phyloP scores from a whole-genome alignment of 768 basidiomycete genomes.

The Kwoniella heveanensis region DNA sequence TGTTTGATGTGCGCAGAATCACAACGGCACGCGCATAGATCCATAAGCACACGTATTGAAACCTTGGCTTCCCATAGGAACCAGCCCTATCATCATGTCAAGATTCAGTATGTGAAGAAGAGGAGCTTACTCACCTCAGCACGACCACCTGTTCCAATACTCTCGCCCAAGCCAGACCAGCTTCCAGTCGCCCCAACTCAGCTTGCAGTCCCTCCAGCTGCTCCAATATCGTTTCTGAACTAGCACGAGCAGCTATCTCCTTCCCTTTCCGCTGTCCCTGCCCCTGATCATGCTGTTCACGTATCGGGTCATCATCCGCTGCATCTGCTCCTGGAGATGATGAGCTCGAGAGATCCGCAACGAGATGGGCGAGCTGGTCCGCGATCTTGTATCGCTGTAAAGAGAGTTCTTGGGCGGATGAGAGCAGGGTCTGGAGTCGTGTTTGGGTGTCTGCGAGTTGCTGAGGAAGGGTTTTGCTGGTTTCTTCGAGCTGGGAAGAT shows the following conservation, averaged over 20 bases:
- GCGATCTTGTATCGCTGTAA: slow-evolving; percentile 73
- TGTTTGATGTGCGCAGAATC: slow-evolving; percentile 33
- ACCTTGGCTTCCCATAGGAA: too few species aligned
- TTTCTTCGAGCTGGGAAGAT: slow-evolving; percentile 36
- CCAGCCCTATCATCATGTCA: too few species aligned
- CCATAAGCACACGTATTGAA: slow-evolving; percentile 44
- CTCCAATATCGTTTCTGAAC: slow-evolving; percentile 62
- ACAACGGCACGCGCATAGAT: too few species aligned
- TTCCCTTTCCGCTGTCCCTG: too few species aligned
- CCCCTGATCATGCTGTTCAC: too few species aligned
- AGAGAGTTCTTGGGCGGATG: slow-evolving; percentile 72
- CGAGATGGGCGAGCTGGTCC: slow-evolving; percentile 74
- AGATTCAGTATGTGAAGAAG: too few species aligned
- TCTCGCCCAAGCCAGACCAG: slow-evolving; percentile 73
- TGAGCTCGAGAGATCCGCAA: slow-evolving; percentile 66
- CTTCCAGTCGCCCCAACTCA: slow-evolving; percentile 73
- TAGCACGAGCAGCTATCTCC: slow-evolving; percentile 13
- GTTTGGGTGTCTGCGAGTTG: slow-evolving; percentile 62
- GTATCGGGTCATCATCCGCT: slow-evolving; percentile 26
- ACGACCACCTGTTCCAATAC: slow-evolving; percentile 70
- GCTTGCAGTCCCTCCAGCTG: slow-evolving; percentile 78
- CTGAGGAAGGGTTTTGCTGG: slow-evolving; percentile 44
- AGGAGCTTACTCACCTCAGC: slow-evolving; percentile 74
- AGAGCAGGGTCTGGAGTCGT: slow-evolving; percentile 61
- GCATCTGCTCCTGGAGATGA: slow-evolving; percentile 44